Base-by-base conservation (phyloP, 2,329 filamentous ascomycete species). In the Cytospora chrysosperma region DNA sequence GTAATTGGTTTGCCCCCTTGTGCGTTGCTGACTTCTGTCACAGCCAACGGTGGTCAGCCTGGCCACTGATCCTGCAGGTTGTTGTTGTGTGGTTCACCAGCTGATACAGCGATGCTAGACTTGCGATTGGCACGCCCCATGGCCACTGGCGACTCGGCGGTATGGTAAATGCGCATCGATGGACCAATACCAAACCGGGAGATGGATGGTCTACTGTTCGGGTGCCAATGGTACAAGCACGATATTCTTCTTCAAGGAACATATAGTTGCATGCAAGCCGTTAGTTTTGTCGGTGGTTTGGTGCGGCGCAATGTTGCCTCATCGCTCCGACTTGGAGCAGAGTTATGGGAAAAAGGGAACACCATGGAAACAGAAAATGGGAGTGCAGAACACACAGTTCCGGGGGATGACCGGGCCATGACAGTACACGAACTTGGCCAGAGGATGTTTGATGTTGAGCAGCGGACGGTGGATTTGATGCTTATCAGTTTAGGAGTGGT, bases 31-130 rank as follows among this genome's bases (percentile, higher is more conserved):
- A 75, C 67, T 74, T 34, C 24, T 51, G 26, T 55, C n/a, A 54
- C 56, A 73, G 71, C 71, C 61, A 72, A 72, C 52, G 72, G 71
- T 59, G 70, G 69, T 49, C 71, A 69, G 62, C 65, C 68, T 43
- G 62, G 63, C 56, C 65, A 65, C 47, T 64, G 53, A 60, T 58
- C 21, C 27, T 43, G 56, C 37, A 55, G 52, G 50, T 32, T 30
- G 15, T 37, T 34, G 47, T 37, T 51, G 21, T 51, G 21, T 55
- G 40, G 37, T 50, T 37, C 37, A 49, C 56, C 51, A 49, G 58
- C 58, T 61, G 58, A 61, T 55, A 15, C 58, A 34, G 40, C 40
- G 58, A 21, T 51, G 51, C 47, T 24, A 21, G 2, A 53, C 40
- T 27, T 61, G 28, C 58, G 58, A 54, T 34, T 61, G 37, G 43